A percentile compares a stretch with the other conserved stretches of the same genome.
Evolutionary conservation across 768 basidiomycete genomes (phyloP).

Genomic region (Coprinellus aureogranulatus): DNA sequence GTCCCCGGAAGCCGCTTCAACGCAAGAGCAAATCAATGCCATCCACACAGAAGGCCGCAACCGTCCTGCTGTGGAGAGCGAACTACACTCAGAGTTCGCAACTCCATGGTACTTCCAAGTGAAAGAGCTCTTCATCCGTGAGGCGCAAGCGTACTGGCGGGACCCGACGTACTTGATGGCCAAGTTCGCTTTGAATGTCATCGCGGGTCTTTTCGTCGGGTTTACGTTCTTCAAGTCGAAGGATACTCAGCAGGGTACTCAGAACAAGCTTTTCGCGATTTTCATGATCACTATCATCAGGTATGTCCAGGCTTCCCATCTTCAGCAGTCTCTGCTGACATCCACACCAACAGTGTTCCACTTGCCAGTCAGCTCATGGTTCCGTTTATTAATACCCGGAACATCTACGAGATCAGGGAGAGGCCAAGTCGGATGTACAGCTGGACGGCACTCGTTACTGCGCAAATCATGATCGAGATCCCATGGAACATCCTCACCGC

Average conservation of each 20-base stretch:
- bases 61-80: conserved; percentile 33
- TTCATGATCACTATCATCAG: conserved; percentile 12
- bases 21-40: conserved; percentile 38
- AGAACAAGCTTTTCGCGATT: conserved; percentile 65
- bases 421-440: conserved; percentile 63
- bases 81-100: conserved; percentile 46
- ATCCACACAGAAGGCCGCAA: conserved; percentile 51
- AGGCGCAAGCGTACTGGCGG: conserved; percentile 49
- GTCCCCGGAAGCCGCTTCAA: conserved; percentile 41
- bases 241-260: conserved; percentile 53
- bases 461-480: conserved; percentile 54
- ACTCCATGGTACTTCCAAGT: conserved; percentile 54
- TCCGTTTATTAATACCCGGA: conserved; percentile 55
- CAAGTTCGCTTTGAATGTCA: conserved; percentile 53
- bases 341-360: conserved; percentile 47
- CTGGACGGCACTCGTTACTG: conserved; percentile 57
- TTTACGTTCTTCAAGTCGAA: conserved; percentile 64
- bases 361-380: conserved; percentile 65
- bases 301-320: conserved; percentile 52
- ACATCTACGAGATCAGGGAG: conserved; percentile 67
- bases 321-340: background rate
- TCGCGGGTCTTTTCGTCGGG: conserved; percentile 55
- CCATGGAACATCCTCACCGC: conserved; percentile 53
- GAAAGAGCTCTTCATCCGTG: conserved; percentile 42
- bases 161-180: conserved; percentile 59